phyloP scores from a whole-genome alignment of 495 filamentous ascomycete species.

The Penicillium argentinense region DNA sequence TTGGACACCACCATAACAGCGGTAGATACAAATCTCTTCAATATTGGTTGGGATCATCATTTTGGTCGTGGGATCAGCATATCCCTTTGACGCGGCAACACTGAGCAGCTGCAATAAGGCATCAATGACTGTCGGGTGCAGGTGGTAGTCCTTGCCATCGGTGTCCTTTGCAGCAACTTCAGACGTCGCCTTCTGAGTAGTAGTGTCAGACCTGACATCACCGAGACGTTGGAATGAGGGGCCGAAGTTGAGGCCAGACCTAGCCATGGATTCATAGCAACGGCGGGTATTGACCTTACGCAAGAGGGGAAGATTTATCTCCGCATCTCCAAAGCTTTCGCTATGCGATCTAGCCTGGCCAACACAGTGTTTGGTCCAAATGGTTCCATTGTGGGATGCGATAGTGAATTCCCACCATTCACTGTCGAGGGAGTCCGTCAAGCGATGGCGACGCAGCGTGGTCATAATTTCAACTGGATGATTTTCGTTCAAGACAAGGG shows the following conservation, averaged over 20 bases:
- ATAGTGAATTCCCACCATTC: constrained; percentile 49
- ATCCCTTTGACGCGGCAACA: constrained; percentile 14
- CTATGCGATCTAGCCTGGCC: not conserved
- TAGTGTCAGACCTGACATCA: not conserved
- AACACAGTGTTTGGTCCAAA: not conserved
- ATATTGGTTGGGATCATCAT: constrained; percentile 28
- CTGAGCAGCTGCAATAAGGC: constrained; percentile 12
- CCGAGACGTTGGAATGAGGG: not conserved
- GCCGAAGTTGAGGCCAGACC: not conserved
- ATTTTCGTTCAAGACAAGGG: not conserved
- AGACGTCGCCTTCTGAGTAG: not conserved
- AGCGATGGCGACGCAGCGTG: constrained; percentile 24
- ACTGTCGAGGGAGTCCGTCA: constrained; percentile 36
- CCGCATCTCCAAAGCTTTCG: not conserved
- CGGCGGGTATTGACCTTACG: not conserved
- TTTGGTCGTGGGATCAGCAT: constrained; percentile 1
- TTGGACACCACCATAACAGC: constrained; percentile 1
- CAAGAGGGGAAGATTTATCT: not conserved
- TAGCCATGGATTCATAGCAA: not conserved
- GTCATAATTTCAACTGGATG: constrained; percentile 32
- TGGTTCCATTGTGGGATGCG: constrained; percentile 31
- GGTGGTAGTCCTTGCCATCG: constrained; percentile 13
- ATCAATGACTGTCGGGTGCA: constrained; percentile 22
- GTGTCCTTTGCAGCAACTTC: not conserved
- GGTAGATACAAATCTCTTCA: constrained; percentile 24